Percentiles rank a stretch among this genome's conserved stretches.
Conservation (phyloP, 768 basidiomycete species). For the Suillus luteus region DNA sequence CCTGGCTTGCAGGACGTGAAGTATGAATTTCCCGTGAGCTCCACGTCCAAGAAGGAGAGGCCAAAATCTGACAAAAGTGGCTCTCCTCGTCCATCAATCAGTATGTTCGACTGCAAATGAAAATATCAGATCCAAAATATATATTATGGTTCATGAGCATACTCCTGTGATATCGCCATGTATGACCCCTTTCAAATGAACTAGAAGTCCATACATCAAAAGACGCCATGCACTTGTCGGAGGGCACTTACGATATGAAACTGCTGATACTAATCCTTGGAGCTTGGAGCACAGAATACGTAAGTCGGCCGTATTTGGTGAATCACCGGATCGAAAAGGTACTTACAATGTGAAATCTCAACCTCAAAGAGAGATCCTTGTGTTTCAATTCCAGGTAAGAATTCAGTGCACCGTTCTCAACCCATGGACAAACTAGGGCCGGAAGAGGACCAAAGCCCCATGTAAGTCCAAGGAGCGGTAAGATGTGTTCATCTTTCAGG, state of each 20-base stretch:
- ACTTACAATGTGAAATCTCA: slow-evolving; percentile 39
- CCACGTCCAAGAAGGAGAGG: slow-evolving; percentile 40
- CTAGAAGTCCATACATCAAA: not conserved
- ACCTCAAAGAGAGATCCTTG: slow-evolving; percentile 36
- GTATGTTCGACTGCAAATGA: slow-evolving; percentile 14
- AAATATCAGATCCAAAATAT: not conserved
- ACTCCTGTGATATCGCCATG: slow-evolving; percentile 18
- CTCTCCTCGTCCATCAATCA: slow-evolving; percentile 11
- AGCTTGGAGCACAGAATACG: slow-evolving; percentile 29
- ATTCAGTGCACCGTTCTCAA: slow-evolving; percentile 40
- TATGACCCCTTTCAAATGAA: slow-evolving; percentile 9
- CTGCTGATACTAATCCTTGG: slow-evolving; percentile 40
- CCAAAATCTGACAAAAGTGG: slow-evolving; percentile 40
- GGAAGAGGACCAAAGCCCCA: slow-evolving; percentile 39
- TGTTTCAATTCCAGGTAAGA: slow-evolving; percentile 40
- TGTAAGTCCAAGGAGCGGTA: slow-evolving; percentile 38
- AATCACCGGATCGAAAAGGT: not conserved
- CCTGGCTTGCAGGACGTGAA: slow-evolving; percentile 16
- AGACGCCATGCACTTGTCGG: not conserved
- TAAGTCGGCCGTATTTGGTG: not conserved
- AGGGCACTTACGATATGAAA: slow-evolving; percentile 37
- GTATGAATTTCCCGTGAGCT: slow-evolving; percentile 33
- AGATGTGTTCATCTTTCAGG: slow-evolving; percentile 40
- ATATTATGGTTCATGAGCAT: not conserved
- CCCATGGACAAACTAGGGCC: slow-evolving; percentile 47